Percentiles rank a stretch among this genome's conserved stretches.
These are phyloP conservation scores for Nigrograna mackinnonii DNA, from an alignment of 2,329 filamentous ascomycete genomes.

Conservation along the genomic window DNA sequence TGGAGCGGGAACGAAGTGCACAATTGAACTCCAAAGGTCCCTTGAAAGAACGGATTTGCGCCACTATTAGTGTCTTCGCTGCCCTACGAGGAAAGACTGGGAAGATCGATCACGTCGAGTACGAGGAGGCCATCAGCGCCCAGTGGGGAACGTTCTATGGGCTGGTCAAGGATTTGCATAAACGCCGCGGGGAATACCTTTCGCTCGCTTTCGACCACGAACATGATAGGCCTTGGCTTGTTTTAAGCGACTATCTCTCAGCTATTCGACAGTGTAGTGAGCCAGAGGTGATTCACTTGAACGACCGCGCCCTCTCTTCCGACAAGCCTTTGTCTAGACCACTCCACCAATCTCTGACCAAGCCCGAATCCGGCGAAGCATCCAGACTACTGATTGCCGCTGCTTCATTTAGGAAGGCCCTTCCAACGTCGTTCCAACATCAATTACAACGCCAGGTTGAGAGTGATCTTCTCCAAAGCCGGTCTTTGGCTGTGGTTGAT, in stretches of 20 bases:
- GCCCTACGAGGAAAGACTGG: conserved; percentile 56
- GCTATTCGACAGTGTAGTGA: conserved; percentile 78
- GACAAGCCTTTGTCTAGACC: conserved; percentile 19
- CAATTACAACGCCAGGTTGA: conserved; percentile 70
- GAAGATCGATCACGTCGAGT: conserved; percentile 75
- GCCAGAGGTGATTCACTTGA: conserved; percentile 76
- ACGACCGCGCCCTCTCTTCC: conserved; percentile 51
- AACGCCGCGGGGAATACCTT: conserved; percentile 79
- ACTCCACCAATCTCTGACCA: conserved; percentile 36
- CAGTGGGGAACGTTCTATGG: conserved; percentile 93
- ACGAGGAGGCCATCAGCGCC: conserved; percentile 71
- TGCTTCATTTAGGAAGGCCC: conserved; percentile 68
- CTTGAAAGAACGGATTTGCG: conserved; percentile 76
- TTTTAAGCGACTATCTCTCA: conserved; percentile 80
- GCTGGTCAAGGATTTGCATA: conserved; percentile 82
- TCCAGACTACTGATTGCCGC: conserved; percentile 71
- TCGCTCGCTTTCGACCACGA: conserved; percentile 74
- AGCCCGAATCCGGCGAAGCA: conserved; percentile 49
- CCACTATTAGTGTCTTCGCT: conserved; percentile 71
- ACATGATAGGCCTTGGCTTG: conserved; percentile 77
- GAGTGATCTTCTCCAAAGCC: conserved; percentile 74
- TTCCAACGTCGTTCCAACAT: conserved; percentile 71
- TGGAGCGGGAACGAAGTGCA: conserved; percentile 34
- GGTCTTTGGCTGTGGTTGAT: conserved; percentile 61
- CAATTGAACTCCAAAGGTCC: conserved; percentile 49